Base-by-base conservation (phyloP, 768 basidiomycete species). In the Tulasnella sp. region DNA sequence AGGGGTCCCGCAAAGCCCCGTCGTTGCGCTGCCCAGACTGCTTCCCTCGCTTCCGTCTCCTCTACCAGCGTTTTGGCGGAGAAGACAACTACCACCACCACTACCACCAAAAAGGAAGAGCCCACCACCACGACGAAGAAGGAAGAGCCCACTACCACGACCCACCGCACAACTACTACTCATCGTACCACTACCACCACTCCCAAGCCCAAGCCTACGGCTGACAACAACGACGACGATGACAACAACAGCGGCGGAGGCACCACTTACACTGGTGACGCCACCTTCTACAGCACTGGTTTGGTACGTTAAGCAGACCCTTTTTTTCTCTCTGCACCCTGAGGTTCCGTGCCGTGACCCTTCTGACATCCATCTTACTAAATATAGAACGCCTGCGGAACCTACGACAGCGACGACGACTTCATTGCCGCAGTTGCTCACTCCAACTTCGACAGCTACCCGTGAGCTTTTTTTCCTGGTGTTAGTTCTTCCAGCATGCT, bases 231-330 rank as follows among this genome's bases (percentile, higher is more conserved):
- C 44, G 36, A 46, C 36, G 72, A 14, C 27, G 72, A 14, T 9
- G 27, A 74, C 16, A 27, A 42, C 14, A 31, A 31, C 44, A 46
- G 72, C 72, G 39, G 72, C 8, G n/a, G 76, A 9, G 38, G 58
- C 16, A 68, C 4, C 2, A 56, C n/a, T 27, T 38, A 39, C 36
- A 27, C 48, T 31, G 76, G 76, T 62, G 76, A 77, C 40, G 46
- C 7, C 18, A 77, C 76, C 34, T 77, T 77, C 76, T 77, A 77
- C 56, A 77, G 46, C 46, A 46, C 76, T 56, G 76, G 76, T n/a
- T 39, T 77, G 76, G 76, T 77, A 40, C 31, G 76, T 77, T 1
- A 19, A 19, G 36, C 1, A 2, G 21, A 34, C 39, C 72, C 62
- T 36, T n/a, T 75, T 75, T 31, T 21, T 19, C 9, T 18, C 24